Base-by-base conservation (phyloP, 1,284 basidiomycete genomes). In the Pholiota adiposa region DNA sequence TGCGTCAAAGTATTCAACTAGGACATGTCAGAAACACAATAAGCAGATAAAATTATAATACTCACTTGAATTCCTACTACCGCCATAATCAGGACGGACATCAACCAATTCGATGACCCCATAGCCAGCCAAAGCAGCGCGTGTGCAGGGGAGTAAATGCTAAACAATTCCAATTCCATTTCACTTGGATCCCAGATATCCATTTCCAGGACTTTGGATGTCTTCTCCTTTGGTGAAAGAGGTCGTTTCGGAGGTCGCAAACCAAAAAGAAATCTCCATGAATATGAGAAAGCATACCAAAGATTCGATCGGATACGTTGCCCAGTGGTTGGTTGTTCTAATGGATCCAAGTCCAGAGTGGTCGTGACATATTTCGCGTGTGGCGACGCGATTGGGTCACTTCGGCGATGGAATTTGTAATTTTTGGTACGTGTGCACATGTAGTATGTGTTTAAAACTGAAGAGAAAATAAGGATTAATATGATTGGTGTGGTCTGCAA, bases 111-210 rank as follows among this genome's bases (percentile, higher is more conserved):
- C 21, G 86, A 81, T 25, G 84, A 80, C 8, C 79, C 81, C 43
- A 87, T 87, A 58, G 84, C 83, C 72, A 87, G 82, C 90, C 91
- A 93, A 63, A 93, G 70, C 44, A 92, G 70, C 3, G 83, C 79
- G 67, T 93, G 89, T 31, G 82, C 83, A 36, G 92, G 92, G 1
- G 92, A 93, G 74, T 93, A 94, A 31, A 92, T 73, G 51, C 83
- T 80, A 63, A 94, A 89, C 31, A 94, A 74, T 62, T 78, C 79
- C 64, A 86, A 77, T 69, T 92, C 89, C 48, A 92, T 73, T 63
- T 87, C 84, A n/a, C 85, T 86, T 1, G 92, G 92, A 7, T 80
- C 77, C 92, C 92, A 94, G 40, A 91, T 80, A 61, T 90, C 86
- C 54, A 94, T 75, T 69, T 91, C 87, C 69, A 92, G 90, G 18